Base-by-base conservation (phyloP, 345 rosid genomes). In the Syzygium oleosum region DNA sequence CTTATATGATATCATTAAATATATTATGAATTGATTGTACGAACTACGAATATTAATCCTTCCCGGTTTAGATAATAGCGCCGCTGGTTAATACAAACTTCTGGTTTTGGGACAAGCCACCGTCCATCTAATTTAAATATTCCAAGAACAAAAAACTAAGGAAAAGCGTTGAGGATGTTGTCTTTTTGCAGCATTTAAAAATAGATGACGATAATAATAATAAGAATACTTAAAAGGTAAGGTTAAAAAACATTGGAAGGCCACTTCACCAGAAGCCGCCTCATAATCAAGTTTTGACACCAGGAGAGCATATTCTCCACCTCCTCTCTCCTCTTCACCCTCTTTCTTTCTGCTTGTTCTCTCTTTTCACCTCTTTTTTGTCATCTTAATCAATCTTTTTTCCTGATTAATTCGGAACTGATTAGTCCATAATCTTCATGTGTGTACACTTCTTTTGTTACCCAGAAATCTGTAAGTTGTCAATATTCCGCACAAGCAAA, bases 61-160 rank as follows among this genome's bases (percentile, higher is more conserved):
- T 29, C 15, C 52, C 68, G 68, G 68, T 53, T 85, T 53, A 29
- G 46, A 58, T 85, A 23, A 34, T 27, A 73, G 87, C 87, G 87
- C 87, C 87, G 87, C 87, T 59, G 87, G 52, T 85, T 59, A 85
- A 9, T 8, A 49, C 14, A 61, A 65, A 22, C 86, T 56, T 56
- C 87, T 58, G 80, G 87, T 85, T 85, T 85, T 85, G 87, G 87
- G 79, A 85, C 87, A 85, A 10, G 54, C 87, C 87, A 85, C 87
- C 87, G 87, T 58, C 87, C 87, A 85, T 46, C 38, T 46, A 52
- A 51, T 31, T 31, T 85, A 61, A 85, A 27, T 38, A 59, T 58
- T 58, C 52, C 43, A 0, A 12, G 38, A 27, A 5, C 51, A 49
- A 38, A 34, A 55, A 34, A 21, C 16, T 6, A 52, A 29, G 63